Evolutionary conservation across 148 eudicot species (phyloP).

Genomic region (Rhododendron mucronatum): DNA sequence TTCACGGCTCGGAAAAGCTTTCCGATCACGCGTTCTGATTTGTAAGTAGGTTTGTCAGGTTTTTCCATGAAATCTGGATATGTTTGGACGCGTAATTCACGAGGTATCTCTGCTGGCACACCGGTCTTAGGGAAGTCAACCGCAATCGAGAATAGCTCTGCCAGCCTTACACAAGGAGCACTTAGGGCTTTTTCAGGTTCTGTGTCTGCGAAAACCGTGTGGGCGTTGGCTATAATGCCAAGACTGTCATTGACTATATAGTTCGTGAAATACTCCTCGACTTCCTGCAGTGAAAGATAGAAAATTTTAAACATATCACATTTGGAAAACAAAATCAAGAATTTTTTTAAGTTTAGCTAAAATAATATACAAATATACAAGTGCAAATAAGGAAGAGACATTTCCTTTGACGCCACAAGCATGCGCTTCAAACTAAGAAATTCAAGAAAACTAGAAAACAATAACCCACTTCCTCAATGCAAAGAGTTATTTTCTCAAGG

Average conservation of each 20-base stretch:
- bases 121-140: conserved; percentile 72
- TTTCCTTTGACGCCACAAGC: neutral
- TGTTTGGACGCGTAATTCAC: conserved; percentile 37
- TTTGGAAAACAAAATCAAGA: neutral
- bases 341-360: neutral
- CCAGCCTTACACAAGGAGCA: conserved; percentile 40
- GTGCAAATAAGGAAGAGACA: neutral
- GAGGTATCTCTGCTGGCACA: conserved; percentile 52
- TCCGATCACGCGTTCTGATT: conserved; percentile 34
- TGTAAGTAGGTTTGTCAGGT: conserved; percentile 40
- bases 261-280: conserved; percentile 49
- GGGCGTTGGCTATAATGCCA: conserved; percentile 63
- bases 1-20: conserved; percentile 50
- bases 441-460: neutral
- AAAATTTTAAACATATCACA: neutral
- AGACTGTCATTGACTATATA: conserved; percentile 60
- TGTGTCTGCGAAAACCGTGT: conserved; percentile 48
- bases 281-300: conserved; percentile 35
- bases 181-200: conserved; percentile 43
- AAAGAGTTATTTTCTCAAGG: neutral
- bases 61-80: conserved; percentile 72
- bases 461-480: neutral
- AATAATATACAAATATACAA: neutral
- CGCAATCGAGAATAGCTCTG: conserved; percentile 50
- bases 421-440: neutral